A percentile compares a stretch with the other conserved stretches of the same genome.
Evolutionary conservation across 371 early-diverging fungal species (phyloP).

Genomic region (Hamiltosporidium magnivora): DNA sequence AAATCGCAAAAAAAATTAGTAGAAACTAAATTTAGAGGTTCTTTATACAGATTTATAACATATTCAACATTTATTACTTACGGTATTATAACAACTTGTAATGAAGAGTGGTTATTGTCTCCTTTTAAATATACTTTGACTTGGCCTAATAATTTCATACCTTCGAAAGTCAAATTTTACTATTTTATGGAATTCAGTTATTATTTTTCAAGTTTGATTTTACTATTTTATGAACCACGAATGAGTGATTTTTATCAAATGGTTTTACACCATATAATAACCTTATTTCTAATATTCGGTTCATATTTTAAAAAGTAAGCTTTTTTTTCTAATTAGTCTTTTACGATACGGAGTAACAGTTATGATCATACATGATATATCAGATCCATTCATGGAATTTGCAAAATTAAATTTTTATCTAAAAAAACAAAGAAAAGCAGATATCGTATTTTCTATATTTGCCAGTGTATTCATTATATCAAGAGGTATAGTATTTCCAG

Average conservation of each 20-base stretch:
- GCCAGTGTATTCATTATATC: constrained; percentile 35
- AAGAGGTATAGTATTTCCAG: constrained; percentile 38
- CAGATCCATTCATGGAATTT: constrained; percentile 56
- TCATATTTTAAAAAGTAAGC: constrained; percentile 28
- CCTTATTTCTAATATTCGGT: constrained; percentile 35
- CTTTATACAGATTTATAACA: neutral
- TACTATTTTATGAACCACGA: constrained; percentile 37
- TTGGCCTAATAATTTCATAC: constrained; percentile 20
- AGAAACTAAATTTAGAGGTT: neutral
- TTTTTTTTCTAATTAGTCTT: constrained; percentile 5
- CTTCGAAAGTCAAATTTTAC: constrained; percentile 24
- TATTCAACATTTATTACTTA: neutral
- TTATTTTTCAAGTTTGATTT: constrained; percentile 38
- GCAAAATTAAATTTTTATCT: constrained; percentile 43
- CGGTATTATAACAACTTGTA: constrained; percentile 4
- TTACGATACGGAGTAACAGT: constrained; percentile 39
- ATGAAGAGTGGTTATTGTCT: constrained; percentile 31
- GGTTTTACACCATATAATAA: constrained; percentile 48
- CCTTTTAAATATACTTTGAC: constrained; percentile 18
- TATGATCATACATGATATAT: constrained; percentile 49
- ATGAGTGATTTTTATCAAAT: constrained; percentile 44
- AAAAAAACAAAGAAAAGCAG: constrained; percentile 30
- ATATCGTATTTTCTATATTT: constrained; percentile 40
- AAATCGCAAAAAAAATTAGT: neutral
- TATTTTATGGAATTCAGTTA: constrained; percentile 39